Base-by-base conservation (phyloP, 352 stramenopile genomes). In the Elongisporangium undulatum region DNA sequence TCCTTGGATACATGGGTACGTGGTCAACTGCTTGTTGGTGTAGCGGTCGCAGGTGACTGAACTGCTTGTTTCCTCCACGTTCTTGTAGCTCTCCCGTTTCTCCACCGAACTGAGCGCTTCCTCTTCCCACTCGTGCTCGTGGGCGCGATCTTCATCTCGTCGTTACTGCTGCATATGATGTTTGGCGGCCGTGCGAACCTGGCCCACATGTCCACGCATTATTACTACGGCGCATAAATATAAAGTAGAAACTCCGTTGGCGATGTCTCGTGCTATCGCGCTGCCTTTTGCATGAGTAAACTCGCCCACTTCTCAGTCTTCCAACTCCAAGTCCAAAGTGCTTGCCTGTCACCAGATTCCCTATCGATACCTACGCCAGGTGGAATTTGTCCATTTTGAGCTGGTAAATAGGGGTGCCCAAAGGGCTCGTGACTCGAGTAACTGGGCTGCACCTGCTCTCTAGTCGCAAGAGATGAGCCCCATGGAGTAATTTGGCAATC, bases 1-100 rank as follows among this genome's bases (percentile, higher is more conserved):
- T 99, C 77, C 82, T 99, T 29, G 97, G 97, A 49, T 99, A 97
- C 69, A 89, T 96, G 80, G 85, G 87, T 96, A 75, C 61, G 79
- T 70, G 41, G 4, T 10, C 10, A 48, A 4, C 15, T 45, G 34
- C 2, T 1, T 55, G 16, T 34, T 58, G 22, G 15, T 62, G 3
- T 49, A 2, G 6, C 38, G 22, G 16, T 38, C n/a, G 50, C 29
- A 38, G 50, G 20, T 57, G 8, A 67, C 52, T 57, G 23, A 50
- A 15, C 29, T 57, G 16, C 5, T 21, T 29, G 16, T 49, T 13
- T 16, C 55, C 39, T 20, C 17, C 10, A 8, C 24, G 17, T 21
- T 22, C 21, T 16, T 8, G 8, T 62, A 94, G 87, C 89, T 15
- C 74, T 97, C 17, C 89, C 90, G 10, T 97, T 97, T 62, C 71